Evolutionary conservation across 2,329 filamentous ascomycete genomes (phyloP).

Genomic region (Trichothecium roseum): DNA sequence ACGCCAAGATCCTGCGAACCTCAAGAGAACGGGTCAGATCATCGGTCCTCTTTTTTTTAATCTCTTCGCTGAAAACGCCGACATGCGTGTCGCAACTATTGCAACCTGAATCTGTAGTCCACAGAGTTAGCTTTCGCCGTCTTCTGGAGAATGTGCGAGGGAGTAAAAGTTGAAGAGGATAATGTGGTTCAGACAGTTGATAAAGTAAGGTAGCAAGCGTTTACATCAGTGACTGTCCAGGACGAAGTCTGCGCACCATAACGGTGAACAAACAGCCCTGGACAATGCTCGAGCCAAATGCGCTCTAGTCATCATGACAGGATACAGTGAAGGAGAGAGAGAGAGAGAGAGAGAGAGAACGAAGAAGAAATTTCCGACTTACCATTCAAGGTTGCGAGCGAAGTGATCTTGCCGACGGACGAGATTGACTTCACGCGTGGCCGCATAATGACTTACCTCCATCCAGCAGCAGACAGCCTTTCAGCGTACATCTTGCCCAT

Average conservation of each 20-base stretch:
- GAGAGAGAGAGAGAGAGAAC: slow-evolving; percentile 4
- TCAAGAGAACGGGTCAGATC: not conserved
- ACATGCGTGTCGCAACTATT: too few species aligned
- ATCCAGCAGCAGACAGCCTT: slow-evolving; percentile 79
- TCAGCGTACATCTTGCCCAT: slow-evolving; percentile 99
- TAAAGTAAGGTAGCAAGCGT: slow-evolving; percentile 85
- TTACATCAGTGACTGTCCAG: slow-evolving; percentile 92
- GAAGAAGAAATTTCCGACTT: slow-evolving; percentile 16
- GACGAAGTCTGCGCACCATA: slow-evolving; percentile 58
- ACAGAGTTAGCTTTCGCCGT: not conserved
- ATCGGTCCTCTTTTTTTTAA: too few species aligned
- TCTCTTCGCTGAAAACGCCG: too few species aligned
- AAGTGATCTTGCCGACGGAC: not conserved
- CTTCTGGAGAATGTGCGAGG: slow-evolving; percentile 1
- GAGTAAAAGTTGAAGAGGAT: slow-evolving; percentile 5
- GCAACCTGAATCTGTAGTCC: not conserved
- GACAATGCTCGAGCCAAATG: slow-evolving; percentile 99
- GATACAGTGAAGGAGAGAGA: slow-evolving; percentile 14
- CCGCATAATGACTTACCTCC: slow-evolving; percentile 59
- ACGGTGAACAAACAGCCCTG: slow-evolving; percentile 53
- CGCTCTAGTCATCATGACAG: slow-evolving; percentile 98
- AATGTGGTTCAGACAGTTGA: slow-evolving; percentile 68
- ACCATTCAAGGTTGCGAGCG: slow-evolving; percentile 18
- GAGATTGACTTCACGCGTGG: slow-evolving; percentile 1
- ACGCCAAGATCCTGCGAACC: slow-evolving; percentile 70